Conservation (phyloP, 2,329 filamentous ascomycete genomes). For the Hymenoscyphus albidus region DNA sequence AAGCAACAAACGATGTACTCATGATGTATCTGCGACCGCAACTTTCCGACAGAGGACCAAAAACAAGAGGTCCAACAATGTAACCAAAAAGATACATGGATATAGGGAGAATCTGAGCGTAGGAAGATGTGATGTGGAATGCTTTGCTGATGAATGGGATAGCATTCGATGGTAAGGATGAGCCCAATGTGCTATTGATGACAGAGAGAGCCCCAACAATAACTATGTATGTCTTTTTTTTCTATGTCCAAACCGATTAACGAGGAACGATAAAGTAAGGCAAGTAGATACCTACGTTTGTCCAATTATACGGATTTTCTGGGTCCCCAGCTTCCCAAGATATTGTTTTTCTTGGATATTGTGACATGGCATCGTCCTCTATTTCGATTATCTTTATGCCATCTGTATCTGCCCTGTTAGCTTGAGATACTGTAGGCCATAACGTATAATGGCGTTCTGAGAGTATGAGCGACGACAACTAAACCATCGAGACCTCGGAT, state of each 20-base stretch:
- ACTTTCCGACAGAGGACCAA: slow-evolving; percentile 64
- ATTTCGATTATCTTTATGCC: slow-evolving; percentile 42
- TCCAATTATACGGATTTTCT: slow-evolving; percentile 35
- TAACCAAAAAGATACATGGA: slow-evolving; percentile 63
- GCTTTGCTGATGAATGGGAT: slow-evolving; percentile 53
- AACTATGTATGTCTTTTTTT: slow-evolving; percentile 52
- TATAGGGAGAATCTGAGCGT: slow-evolving; percentile 49
- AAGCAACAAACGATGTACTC: slow-evolving; percentile 64
- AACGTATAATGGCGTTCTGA: slow-evolving; percentile 20
- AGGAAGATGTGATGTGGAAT: slow-evolving; percentile 50
- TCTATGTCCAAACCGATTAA: slow-evolving; percentile 33
- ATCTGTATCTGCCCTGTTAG: slow-evolving; percentile 42
- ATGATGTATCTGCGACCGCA: slow-evolving; percentile 55
- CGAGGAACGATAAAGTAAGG: not conserved
- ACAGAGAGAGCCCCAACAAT: slow-evolving; percentile 55
- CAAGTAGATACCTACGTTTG: slow-evolving; percentile 19
- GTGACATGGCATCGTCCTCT: slow-evolving; percentile 36
- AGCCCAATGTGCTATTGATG: slow-evolving; percentile 65
- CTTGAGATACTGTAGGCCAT: slow-evolving; percentile 25
- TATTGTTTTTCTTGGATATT: slow-evolving; percentile 29
- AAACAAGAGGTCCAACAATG: slow-evolving; percentile 52
- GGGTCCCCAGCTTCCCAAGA: slow-evolving; percentile 30
- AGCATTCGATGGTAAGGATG: slow-evolving; percentile 60
- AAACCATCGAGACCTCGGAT: not conserved
- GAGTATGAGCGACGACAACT: not conserved